Evolutionary conservation across 345 rosid species (phyloP), one percentile per base, ranked within the genome.

Genomic region (Citrus hindsii): DNA sequence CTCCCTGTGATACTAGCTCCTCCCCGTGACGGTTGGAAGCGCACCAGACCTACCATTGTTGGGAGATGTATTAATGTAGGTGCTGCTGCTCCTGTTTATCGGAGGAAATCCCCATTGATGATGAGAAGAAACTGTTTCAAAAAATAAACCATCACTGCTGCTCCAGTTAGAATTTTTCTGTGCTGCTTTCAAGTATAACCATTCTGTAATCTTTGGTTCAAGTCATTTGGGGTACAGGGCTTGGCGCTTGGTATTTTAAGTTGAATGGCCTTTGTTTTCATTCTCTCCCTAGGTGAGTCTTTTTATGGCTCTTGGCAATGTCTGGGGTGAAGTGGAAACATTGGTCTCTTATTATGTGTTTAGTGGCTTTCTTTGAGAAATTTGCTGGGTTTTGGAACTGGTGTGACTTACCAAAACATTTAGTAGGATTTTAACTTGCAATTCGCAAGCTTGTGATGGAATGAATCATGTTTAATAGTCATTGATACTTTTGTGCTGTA

Each of bases 321-420:
- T 55, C 82, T 83, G 67, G 86, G 87, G 92, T 85, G 88, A 86
- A 82, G 33, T 76, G 86, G 84, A 86, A 85, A 88, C 88, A 85
- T 77, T 60, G 35, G 82, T 59, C 51, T 13, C 51, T 46, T 46
- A 13, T 12, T 46, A 12, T 46, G 51, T 12, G 4, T 42, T 12
- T 0, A 10, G 48, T 42, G 4, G 48, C 48, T 42, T 42, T 42
- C 48, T 42, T 3, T 42, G 48, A 42, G 48, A 42, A 42, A 12
- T 42, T 42, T 42, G 4, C 18, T 46, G 18, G 51, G 51, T 46
- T 46, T 12, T 13, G 5, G 51, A 9, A 3, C 51, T 10, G 51
- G 1, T 42, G 14, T 42, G 51, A 10, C 51, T 4, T 13, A 3
- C 51, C 18, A 12, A 12, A 42, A 42, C 51, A 42, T 12, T 10